Percentiles rank a stretch among this genome's conserved stretches.
Evolutionary conservation across 169 alveolate species (phyloP).

Genomic region (Theileria parva): DNA sequence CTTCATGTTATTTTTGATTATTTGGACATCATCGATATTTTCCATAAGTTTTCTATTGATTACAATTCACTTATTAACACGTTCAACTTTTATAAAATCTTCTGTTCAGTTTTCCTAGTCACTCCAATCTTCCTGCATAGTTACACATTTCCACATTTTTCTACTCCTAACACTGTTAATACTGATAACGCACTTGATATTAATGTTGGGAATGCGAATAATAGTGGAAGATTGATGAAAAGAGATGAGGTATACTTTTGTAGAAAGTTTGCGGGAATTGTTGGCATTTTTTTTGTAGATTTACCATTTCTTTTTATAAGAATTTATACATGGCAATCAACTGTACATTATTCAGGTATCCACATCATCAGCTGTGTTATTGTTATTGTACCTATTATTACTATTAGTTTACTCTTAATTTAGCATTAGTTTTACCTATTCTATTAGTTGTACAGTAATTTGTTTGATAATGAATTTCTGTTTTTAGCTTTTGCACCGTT

Average conservation of each 20-base stretch:
- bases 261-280: slow-evolving; percentile 67
- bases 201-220: neutral
- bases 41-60: slow-evolving; percentile 45
- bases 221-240: neutral
- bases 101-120: slow-evolving; percentile 55
- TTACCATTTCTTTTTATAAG: slow-evolving; percentile 54
- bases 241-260: slow-evolving; percentile 52
- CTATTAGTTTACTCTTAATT: neutral
- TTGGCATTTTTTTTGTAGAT: slow-evolving; percentile 66
- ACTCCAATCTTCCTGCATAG: slow-evolving; percentile 58
- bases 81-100: slow-evolving; percentile 27
- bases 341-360: slow-evolving; percentile 23
- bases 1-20: slow-evolving; percentile 72
- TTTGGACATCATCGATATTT: slow-evolving; percentile 71
- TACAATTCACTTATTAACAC: slow-evolving; percentile 15
- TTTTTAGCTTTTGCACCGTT: slow-evolving; percentile 42
- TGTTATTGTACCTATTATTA: neutral
- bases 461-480: neutral
- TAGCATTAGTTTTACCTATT: neutral
- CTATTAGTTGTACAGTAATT: neutral
- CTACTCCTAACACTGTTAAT: slow-evolving; percentile 27
- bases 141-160: slow-evolving; percentile 59
- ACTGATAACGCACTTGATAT: neutral
- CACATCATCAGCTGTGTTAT: neutral
- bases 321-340: slow-evolving; percentile 41